Base-by-base conservation (phyloP, 1,139 yeast species). In the Yamadazyma sp. region DNA sequence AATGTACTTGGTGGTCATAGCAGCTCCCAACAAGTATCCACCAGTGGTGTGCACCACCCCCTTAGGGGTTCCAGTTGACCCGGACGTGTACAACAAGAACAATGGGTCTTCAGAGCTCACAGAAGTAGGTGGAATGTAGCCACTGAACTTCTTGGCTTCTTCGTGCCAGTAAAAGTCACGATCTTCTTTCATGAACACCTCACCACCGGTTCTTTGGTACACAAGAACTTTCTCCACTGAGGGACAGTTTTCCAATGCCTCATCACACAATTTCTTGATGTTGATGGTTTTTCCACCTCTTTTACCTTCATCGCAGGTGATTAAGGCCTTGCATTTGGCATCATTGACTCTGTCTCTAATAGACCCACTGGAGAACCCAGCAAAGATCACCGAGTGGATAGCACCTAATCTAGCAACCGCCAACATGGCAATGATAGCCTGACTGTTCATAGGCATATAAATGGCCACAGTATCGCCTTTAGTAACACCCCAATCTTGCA, bases 391-490 rank as follows among this genome's bases (percentile, higher is more conserved):
- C 9, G 90, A 82, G 61, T 86, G 95, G 37, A 85, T 69, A 2
- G 94, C 95, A 46, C 95, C 94, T 46, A 86, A 73, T 64, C 95
- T 75, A 16, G 74, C 73, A 57, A 85, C 82, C 18, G 94, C 92
- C 63, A 86, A 66, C 47, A 86, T 64, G 1, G 94, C 76, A 31
- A 83, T 73, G 45, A 86, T 53, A 2, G 92, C 90, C 62, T 85
- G 89, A 21, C 94, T 92, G 46, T 84, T 82, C 95, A 86, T 86
- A 48, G 94, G 95, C 60, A 86, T 70, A 60, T 86, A 86, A 34
- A 86, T 90, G 2, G 94, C 94, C 31, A 86, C 92, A 6, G 90
- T 80, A 56, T 86, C 94, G 46, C 92, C 92, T 62, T 87, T 87
- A 51, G 72, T 65, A 54, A 92, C 82, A 46, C 97, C 97, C 88